Evolutionary conservation across 371 early-diverging fungal species (phyloP), one percentile per base, ranked within the genome.

Genomic region (Lichtheimia corymbifera): DNA sequence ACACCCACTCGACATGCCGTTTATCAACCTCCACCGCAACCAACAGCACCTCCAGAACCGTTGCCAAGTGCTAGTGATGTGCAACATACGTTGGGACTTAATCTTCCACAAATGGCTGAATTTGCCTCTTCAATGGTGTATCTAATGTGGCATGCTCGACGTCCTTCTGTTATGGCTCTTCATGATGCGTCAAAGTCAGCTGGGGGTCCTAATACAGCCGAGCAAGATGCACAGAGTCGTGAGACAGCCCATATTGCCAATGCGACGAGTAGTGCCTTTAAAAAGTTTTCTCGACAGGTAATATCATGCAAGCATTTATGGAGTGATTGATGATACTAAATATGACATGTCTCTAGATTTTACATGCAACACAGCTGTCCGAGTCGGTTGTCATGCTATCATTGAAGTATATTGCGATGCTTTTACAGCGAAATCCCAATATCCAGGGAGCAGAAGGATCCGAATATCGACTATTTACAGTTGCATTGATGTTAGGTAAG

Each of bases 401-500:
- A 3, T 51, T 88, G 44, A 80, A 86, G 65, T 88, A 86, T 49
- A 88, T 86, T 61, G 82, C 84, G 47, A 83, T 83, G 74, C 68
- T 88, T 15, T 63, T 84, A 30, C 82, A 83, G 59, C 80, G 79
- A 27, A 84, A 84, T 57, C 88, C 88, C 0, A 72, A 68, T 45
- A 85, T 86, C 28, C 84, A 86, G 66, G 86, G 86, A 55, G 85
- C 84, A 2, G 86, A 74, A 44, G 92, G 91, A 28, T 89, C 91
- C 24, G 93, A 92, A 67, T 91, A 87, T 63, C 80, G 90, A 50
- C 63, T 91, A 45, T 90, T 92, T 61, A 89, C 89, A 1, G 91
- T 91, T 11, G 89, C 93, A 9, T 67, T 92, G 20, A 90, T 92
- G 90, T 66, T 80, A 25, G 79, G 79, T 79, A 75, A 64, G 42